phyloP scores from a whole-genome alignment of 805 yeast species.

The Saccharomycopsis sp. region DNA sequence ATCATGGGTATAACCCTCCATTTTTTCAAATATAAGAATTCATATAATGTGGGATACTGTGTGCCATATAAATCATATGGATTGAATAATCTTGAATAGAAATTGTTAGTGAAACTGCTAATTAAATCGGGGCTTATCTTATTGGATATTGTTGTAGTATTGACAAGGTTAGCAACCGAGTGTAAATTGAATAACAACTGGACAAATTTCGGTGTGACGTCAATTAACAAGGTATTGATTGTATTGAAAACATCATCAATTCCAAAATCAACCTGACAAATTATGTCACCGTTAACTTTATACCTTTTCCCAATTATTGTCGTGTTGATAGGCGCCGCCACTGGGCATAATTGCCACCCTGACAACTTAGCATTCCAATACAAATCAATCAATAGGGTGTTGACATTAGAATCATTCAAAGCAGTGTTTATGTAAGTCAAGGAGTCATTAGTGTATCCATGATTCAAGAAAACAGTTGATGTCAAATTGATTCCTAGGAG shows the following conservation, averaged over 20 bases:
- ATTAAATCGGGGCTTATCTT: neutral
- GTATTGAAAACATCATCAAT: neutral
- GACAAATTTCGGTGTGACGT: neutral
- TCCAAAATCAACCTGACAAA: too few species aligned
- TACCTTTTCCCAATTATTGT: neutral
- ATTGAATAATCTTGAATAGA: neutral
- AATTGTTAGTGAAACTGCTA: neutral
- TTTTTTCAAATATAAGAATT: neutral
- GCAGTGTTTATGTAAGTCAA: conserved; percentile 23
- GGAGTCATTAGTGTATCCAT: conserved; percentile 28
- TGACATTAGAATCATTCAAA: conserved; percentile 30
- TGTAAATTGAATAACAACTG: neutral
- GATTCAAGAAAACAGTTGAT: conserved; percentile 25
- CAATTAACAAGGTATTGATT: neutral
- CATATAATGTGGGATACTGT: conserved; percentile 6
- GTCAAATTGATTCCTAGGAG: conserved; percentile 31
- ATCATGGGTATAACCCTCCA: conserved; percentile 9
- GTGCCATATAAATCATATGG: neutral
- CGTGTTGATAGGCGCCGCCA: conserved; percentile 26
- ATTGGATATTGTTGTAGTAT: neutral
- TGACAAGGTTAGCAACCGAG: neutral
- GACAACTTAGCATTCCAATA: conserved; percentile 39
- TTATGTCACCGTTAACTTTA: too few species aligned
- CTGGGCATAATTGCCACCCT: conserved; percentile 52
- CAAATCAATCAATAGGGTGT: conserved; percentile 36